A percentile compares a stretch with the other conserved stretches of the same genome.
These are phyloP conservation scores for Daldinia bambusicola DNA, from an alignment of 495 filamentous ascomycete species.

Conservation along the genomic window DNA sequence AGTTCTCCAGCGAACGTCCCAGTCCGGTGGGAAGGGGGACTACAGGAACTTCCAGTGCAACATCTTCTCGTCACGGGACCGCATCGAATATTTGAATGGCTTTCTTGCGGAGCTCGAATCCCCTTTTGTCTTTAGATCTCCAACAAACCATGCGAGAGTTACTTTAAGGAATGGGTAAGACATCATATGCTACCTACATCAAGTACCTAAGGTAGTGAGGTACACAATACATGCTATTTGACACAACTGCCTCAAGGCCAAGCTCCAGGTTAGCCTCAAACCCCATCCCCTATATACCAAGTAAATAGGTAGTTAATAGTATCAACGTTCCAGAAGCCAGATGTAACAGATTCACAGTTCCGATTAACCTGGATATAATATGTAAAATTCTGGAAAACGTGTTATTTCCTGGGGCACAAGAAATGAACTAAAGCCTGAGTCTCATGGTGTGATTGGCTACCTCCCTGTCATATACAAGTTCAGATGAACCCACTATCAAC, in stretches of 20 bases:
- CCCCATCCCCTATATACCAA: too few species aligned
- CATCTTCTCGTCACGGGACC: background rate
- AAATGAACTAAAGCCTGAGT: background rate
- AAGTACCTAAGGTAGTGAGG: background rate
- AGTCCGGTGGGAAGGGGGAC: constrained; percentile 1
- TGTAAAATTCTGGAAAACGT: constrained; percentile 5
- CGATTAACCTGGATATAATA: background rate
- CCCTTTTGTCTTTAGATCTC: background rate
- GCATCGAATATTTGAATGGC: background rate
- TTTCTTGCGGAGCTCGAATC: background rate
- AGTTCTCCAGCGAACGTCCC: background rate
- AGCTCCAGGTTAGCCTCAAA: constrained; percentile 25
- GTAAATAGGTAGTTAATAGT: background rate
- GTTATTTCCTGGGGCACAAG: background rate
- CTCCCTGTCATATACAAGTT: background rate
- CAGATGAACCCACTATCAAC: background rate
- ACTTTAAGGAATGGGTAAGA: background rate
- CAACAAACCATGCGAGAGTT: background rate
- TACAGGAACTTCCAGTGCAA: background rate
- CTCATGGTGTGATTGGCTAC: background rate
- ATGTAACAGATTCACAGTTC: constrained; percentile 13
- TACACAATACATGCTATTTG: too few species aligned
- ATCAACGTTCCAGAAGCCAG: constrained; percentile 18
- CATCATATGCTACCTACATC: background rate
- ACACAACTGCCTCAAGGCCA: too few species aligned